Evolutionary conservation across 345 rosid genomes (phyloP).

Genomic region (Schrenkiella parvula): DNA sequence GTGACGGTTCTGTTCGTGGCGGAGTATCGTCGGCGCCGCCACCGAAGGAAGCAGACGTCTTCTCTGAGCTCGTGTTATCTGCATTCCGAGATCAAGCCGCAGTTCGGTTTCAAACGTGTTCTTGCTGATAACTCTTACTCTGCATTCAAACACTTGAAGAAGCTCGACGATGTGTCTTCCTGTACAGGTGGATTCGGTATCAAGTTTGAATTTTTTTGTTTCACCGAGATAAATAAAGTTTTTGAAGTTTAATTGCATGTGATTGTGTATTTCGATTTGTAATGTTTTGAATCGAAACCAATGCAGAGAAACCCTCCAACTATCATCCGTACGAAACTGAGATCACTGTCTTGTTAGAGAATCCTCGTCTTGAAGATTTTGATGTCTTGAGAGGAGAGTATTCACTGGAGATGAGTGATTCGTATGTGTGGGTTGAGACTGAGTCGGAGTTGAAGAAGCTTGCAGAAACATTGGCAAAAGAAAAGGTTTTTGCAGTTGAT

Average conservation of each 20-base stretch:
- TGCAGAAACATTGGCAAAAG: conserved; percentile 49
- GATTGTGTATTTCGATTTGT: background rate
- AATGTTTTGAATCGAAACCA: conserved; percentile 3
- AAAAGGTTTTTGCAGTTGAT: conserved; percentile 66
- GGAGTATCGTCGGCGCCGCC: conserved; percentile 42
- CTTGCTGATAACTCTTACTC: conserved; percentile 84
- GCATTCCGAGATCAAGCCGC: conserved; percentile 65
- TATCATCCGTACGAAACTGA: conserved; percentile 66
- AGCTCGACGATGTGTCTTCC: conserved; percentile 30
- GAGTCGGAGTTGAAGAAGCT: conserved; percentile 60
- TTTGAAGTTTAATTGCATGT: background rate
- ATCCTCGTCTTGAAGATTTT: conserved; percentile 41
- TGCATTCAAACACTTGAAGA: conserved; percentile 68
- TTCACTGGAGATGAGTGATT: conserved; percentile 42
- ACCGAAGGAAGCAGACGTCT: conserved; percentile 34
- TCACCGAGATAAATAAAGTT: background rate
- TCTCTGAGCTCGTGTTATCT: conserved; percentile 52
- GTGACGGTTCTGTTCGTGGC: conserved; percentile 43
- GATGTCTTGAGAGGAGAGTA: conserved; percentile 21
- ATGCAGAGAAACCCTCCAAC: conserved; percentile 43
- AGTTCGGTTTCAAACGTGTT: conserved; percentile 63
- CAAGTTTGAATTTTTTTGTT: background rate
- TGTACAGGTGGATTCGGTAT: background rate
- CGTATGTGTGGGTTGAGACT: conserved; percentile 67
- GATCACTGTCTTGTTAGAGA: conserved; percentile 52